Evolutionary conservation across 306 rosid species (phyloP).

Genomic region (Leucaena leucocephala): DNA sequence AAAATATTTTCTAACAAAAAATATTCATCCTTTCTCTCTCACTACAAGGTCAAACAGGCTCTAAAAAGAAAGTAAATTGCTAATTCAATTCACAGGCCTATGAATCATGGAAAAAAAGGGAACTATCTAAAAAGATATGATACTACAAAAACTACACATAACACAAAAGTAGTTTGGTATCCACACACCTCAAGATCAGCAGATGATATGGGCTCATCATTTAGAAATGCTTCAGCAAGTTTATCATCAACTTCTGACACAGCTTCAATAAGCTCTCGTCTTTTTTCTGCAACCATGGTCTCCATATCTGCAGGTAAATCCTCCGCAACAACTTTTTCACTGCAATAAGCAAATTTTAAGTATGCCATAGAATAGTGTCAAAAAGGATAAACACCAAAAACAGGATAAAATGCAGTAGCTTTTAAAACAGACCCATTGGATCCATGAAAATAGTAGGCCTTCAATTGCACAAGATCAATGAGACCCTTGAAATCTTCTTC

Average conservation of each 20-base stretch:
- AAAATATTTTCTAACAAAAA: not conserved
- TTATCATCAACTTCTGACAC: constrained; percentile 95
- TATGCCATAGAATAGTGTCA: constrained; percentile 17
- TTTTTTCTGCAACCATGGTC: constrained; percentile 77
- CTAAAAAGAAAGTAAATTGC: constrained; percentile 19
- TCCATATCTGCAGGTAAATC: constrained; percentile 84
- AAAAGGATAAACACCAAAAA: not conserved
- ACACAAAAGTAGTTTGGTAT: not conserved
- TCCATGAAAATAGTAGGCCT: constrained; percentile 87
- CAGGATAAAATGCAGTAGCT: constrained; percentile 10
- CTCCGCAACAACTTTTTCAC: constrained; percentile 72
- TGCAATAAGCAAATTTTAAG: constrained; percentile 43
- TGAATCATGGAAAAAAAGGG: constrained; percentile 16
- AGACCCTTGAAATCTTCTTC: constrained; percentile 95
- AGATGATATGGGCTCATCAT: constrained; percentile 80
- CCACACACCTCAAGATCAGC: constrained; percentile 78
- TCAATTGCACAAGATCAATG: constrained; percentile 84
- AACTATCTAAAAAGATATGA: constrained; percentile 4
- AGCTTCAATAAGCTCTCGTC: constrained; percentile 85
- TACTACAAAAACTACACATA: constrained; percentile 18
- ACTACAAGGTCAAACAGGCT: not conserved
- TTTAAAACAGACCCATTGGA: constrained; percentile 72
- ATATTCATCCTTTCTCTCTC: not conserved
- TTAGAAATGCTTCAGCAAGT: constrained; percentile 94
- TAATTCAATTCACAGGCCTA: constrained; percentile 10